Conservation (phyloP, 805 yeast species). For the Kregervanrija delftensis region DNA sequence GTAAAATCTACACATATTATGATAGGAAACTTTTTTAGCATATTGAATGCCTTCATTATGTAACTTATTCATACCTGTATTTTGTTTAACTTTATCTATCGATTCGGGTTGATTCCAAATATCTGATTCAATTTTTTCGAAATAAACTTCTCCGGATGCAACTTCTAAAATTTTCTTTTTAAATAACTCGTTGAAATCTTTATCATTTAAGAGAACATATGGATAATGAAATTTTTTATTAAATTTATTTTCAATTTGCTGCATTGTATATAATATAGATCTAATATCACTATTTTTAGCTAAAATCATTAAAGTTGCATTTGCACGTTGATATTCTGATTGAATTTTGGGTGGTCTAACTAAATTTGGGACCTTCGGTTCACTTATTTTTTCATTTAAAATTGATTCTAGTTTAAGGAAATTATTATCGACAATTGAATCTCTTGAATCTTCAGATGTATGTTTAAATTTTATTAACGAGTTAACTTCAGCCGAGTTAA, state of each 20-base stretch:
- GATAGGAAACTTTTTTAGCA: constrained; percentile 58
- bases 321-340: constrained; percentile 38
- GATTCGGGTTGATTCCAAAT: constrained; percentile 42
- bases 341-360: constrained; percentile 22
- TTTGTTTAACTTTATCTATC: constrained; percentile 33
- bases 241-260: constrained; percentile 55
- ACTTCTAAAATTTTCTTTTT: constrained; percentile 34
- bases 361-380: constrained; percentile 39
- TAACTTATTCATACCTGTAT: constrained; percentile 30
- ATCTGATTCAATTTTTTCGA: constrained; percentile 43
- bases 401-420: constrained; percentile 31
- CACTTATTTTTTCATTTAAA: constrained; percentile 31
- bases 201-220: constrained; percentile 73
- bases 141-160: constrained; percentile 38
- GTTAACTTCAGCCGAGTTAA: no score
- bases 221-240: constrained; percentile 72
- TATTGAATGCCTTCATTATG: constrained; percentile 41
- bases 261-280: constrained; percentile 45
- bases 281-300: constrained; percentile 62
- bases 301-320: constrained; percentile 68
- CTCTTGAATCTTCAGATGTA: constrained; percentile 8
- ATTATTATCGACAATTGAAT: constrained; percentile 33
- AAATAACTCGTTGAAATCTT: constrained; percentile 54
- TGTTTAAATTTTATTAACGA: constrained; percentile 1
- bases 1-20: constrained; percentile 81